These are phyloP conservation scores for Oxyria digyna DNA, from an alignment of 148 eudicot genomes.

Conservation along the genomic window DNA sequence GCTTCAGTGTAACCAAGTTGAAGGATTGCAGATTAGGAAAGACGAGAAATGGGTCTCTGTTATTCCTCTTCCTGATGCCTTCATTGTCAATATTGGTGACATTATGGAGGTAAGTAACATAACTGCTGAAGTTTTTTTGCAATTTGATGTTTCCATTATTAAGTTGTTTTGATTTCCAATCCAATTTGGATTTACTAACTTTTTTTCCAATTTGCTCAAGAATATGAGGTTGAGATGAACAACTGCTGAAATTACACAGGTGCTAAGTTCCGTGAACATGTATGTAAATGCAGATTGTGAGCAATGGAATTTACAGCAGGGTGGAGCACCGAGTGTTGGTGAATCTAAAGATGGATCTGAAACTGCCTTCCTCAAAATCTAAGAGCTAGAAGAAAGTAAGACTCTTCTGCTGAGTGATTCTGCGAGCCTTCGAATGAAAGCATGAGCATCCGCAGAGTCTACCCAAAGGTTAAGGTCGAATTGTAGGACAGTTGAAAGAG, in stretches of 20 bases:
- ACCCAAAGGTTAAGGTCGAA: too few relatives aligned
- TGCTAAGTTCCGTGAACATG: not conserved
- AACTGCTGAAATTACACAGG: not conserved
- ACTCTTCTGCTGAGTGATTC: too few relatives aligned
- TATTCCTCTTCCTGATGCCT: constrained; percentile 17
- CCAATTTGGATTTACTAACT: not conserved
- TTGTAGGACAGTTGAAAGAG: too few relatives aligned
- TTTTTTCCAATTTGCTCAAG: not conserved
- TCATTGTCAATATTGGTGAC: constrained; percentile 22
- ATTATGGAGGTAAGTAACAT: constrained; percentile 16
- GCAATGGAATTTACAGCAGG: constrained; percentile 26
- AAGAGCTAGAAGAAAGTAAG: too few relatives aligned
- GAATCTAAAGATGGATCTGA: constrained; percentile 15
- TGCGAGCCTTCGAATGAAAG: too few relatives aligned
- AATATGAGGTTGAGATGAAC: not conserved
- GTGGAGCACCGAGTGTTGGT: constrained; percentile 23
- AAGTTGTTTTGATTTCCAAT: not conserved
- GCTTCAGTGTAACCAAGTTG: constrained; percentile 15
- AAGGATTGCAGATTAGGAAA: constrained; percentile 22
- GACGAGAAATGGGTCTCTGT: constrained; percentile 20
- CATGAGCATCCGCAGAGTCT: too few relatives aligned
- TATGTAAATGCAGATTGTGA: constrained; percentile 14
- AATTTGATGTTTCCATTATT: not conserved
- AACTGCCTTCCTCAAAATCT: too few relatives aligned
- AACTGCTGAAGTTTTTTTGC: too few relatives aligned